Evolutionary conservation across 257 asterid genomes (phyloP), one percentile per base, ranked within the genome.

Genomic region (Verbascum thapsus): DNA sequence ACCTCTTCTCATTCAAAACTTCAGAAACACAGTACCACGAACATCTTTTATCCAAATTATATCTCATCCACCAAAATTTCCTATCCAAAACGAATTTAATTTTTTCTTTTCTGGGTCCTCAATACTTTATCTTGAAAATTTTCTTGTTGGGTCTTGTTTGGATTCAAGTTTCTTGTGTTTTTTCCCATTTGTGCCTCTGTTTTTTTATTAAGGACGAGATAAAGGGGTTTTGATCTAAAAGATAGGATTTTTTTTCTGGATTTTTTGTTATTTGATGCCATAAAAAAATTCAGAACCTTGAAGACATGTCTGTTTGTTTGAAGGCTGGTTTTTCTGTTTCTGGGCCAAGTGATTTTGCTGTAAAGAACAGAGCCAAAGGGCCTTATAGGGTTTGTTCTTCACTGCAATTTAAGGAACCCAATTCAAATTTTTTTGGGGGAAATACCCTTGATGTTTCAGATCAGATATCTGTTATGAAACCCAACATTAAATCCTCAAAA

Each of bases 241-340:
- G 59, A 15, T 15, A 30, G 68, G 61, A 15, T 0, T 38, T 59
- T 58, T 53, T 70, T 62, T 40, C 38, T 20, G 42, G 42, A 45
- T 37, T 41, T 51, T 13, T 32, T 20, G 10, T 12, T 56, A 60
- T 78, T 64, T 23, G 67, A 49, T 53, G 65, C 42, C 68, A 61
- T 22, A 63, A 45, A 16, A n/a, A n/a, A n/a, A n/a, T 10, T 53
- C 4, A 40, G 13, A 48, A 68, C 52, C 74, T 42, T 38, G 68
- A 53, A 58, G 49, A 61, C 42, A 91, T 91, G 98, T 80, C 88
- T 48, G 72, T 63, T 67, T 73, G 78, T 10, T 65, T 86, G 66
- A 87, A 80, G 68, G 71, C 78, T 50, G 80, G 75, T 15, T 77
- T 84, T 51, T 79, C 79, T 53, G 76, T 86, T 68, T 73, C 74